These are phyloP conservation scores for Globisporangium orthogonon DNA, from an alignment of 352 stramenopile species.

Conservation along the genomic window DNA sequence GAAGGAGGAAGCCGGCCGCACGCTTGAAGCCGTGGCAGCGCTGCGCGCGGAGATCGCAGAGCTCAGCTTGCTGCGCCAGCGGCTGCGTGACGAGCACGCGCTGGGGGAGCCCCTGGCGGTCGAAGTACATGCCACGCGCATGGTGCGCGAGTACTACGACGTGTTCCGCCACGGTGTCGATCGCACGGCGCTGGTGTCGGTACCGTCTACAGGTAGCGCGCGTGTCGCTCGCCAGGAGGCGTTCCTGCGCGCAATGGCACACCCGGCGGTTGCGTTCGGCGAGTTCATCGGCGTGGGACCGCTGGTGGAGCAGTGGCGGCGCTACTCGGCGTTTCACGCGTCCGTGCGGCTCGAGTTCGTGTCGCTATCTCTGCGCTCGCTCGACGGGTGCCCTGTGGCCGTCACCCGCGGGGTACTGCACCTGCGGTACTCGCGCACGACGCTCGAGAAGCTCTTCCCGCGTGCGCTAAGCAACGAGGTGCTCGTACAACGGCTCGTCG, in stretches of 20 bases:
- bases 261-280: conserved; percentile 18
- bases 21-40: conserved; percentile 1
- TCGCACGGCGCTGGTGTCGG: background rate
- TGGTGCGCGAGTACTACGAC: conserved; percentile 32
- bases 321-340: conserved; percentile 23
- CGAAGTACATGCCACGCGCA: conserved; percentile 14
- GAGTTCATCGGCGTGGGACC: conserved; percentile 12
- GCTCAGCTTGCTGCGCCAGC: conserved; percentile 13
- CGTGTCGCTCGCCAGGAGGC: conserved; percentile 13
- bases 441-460: conserved; percentile 44
- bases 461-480: conserved; percentile 23
- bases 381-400: conserved; percentile 20
- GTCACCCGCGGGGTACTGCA: conserved; percentile 25
- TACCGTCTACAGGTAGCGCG: background rate
- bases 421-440: conserved; percentile 36
- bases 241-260: conserved; percentile 21
- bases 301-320: conserved; percentile 23
- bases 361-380: conserved; percentile 15
- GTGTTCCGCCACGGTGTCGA: conserved; percentile 27
- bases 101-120: conserved; percentile 12
- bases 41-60: conserved; percentile 20
- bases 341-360: conserved; percentile 23
- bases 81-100: conserved; percentile 13
- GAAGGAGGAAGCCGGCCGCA: conserved; percentile 9
- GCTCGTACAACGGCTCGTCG: conserved; percentile 40